These are phyloP conservation scores for Pinus albicaulis DNA, from an alignment of 75 land plant genomes.

Conservation along the genomic window DNA sequence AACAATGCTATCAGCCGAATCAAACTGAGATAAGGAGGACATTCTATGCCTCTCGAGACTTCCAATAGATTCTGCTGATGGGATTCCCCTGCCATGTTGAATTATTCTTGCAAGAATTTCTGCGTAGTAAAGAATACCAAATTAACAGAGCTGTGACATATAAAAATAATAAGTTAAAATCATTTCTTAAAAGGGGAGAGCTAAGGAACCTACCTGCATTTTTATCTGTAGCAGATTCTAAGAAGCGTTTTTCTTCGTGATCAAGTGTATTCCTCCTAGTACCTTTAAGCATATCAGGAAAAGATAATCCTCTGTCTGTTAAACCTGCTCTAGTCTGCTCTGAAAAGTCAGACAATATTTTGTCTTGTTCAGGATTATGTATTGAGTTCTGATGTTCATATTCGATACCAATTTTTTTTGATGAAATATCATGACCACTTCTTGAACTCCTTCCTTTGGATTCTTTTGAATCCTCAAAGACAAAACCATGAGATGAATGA, in stretches of 20 bases:
- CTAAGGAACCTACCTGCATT: not conserved
- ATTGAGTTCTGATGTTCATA: not conserved
- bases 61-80: not conserved
- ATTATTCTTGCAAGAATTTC: not conserved
- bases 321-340: not conserved
- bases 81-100: not conserved
- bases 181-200: not conserved
- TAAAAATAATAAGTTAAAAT: not conserved
- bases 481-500: conserved; percentile 14
- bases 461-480: conserved; percentile 18
- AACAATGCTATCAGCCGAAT: not conserved
- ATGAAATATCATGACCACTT: conserved; percentile 4
- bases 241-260: not conserved
- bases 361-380: not conserved
- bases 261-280: not conserved
- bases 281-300: conserved; percentile 2
- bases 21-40: not conserved
- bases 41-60: not conserved
- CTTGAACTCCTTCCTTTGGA: not conserved
- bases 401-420: not conserved
- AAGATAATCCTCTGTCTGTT: not conserved
- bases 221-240: not conserved
- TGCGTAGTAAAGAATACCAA: not conserved
- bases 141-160: not conserved
- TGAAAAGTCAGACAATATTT: not conserved